These are phyloP conservation scores for Aschersonia sp. DNA, from an alignment of 2,329 filamentous ascomycete species.

Conservation along the genomic window DNA sequence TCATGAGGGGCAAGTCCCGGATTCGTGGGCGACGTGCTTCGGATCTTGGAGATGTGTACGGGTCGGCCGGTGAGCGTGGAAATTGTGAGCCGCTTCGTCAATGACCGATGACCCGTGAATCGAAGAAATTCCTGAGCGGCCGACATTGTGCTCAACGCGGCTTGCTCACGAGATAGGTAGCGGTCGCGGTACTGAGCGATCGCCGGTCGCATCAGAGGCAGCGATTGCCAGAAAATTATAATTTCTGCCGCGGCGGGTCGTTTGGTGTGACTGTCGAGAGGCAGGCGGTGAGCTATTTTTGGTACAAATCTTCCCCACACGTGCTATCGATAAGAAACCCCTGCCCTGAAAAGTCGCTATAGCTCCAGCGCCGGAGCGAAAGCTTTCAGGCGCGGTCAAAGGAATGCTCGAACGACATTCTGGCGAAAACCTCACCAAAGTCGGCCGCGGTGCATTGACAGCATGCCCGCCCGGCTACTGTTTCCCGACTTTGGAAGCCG, in stretches of 20 bases:
- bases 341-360: neutral
- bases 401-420: no score
- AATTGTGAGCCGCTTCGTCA: slow-evolving; percentile 73
- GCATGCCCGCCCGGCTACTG: slow-evolving; percentile 20
- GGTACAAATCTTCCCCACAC: no score
- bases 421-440: neutral
- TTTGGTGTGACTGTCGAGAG: no score
- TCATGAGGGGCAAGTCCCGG: slow-evolving; percentile 87
- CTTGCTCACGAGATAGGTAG: no score
- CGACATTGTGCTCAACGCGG: slow-evolving; percentile 13
- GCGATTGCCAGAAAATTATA: slow-evolving; percentile 14
- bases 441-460: slow-evolving; percentile 3
- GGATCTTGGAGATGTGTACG: slow-evolving; percentile 87
- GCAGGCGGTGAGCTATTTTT: no score
- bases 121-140: slow-evolving; percentile 43
- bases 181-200: no score
- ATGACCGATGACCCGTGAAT: slow-evolving; percentile 72
- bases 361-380: no score
- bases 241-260: slow-evolving; percentile 17
- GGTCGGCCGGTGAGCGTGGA: slow-evolving; percentile 82
- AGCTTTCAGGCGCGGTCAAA: no score
- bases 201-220: no score
- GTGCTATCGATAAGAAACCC: slow-evolving; percentile 18
- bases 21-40: slow-evolving; percentile 68
- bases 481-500: slow-evolving; percentile 19